Conservation (phyloP, 176 grass and related monocot genomes). For the Zizania latifolia region DNA sequence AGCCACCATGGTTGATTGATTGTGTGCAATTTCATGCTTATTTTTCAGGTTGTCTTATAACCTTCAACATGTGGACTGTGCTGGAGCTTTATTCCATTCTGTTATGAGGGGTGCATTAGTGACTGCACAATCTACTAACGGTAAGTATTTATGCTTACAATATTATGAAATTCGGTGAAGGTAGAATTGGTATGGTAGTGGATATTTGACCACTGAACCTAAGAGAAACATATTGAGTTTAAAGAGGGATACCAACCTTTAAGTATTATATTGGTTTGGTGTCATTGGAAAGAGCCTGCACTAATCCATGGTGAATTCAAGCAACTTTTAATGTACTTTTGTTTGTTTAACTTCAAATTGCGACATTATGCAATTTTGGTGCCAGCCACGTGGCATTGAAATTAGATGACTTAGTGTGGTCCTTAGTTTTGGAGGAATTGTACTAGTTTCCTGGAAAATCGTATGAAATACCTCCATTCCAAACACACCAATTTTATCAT, state of each 20-base stretch:
- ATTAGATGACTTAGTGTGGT: neutral
- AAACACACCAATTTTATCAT: neutral
- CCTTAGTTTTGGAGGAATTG: neutral
- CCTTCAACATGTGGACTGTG: constrained; percentile 78
- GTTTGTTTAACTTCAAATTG: too few relatives aligned
- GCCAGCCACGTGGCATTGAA: too few relatives aligned
- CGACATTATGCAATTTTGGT: too few relatives aligned
- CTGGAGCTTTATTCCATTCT: constrained; percentile 71
- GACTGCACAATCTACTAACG: constrained; percentile 49
- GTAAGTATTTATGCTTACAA: constrained; percentile 27
- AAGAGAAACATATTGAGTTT: too few relatives aligned
- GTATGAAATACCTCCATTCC: neutral
- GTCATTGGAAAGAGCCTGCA: too few relatives aligned
- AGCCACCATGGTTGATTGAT: constrained; percentile 1
- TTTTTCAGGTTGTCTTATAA: constrained; percentile 75
- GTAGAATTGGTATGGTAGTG: too few relatives aligned
- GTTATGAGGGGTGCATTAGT: constrained; percentile 63
- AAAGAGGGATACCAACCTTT: too few relatives aligned
- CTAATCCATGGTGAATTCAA: too few relatives aligned
- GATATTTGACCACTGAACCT: too few relatives aligned
- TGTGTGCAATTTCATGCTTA: constrained; percentile 8
- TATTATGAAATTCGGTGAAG: neutral
- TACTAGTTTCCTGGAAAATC: neutral
- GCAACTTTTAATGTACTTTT: too few relatives aligned
- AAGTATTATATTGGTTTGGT: too few relatives aligned